Conservation (phyloP, 352 stramenopile genomes). For the Pythium aquatile region DNA sequence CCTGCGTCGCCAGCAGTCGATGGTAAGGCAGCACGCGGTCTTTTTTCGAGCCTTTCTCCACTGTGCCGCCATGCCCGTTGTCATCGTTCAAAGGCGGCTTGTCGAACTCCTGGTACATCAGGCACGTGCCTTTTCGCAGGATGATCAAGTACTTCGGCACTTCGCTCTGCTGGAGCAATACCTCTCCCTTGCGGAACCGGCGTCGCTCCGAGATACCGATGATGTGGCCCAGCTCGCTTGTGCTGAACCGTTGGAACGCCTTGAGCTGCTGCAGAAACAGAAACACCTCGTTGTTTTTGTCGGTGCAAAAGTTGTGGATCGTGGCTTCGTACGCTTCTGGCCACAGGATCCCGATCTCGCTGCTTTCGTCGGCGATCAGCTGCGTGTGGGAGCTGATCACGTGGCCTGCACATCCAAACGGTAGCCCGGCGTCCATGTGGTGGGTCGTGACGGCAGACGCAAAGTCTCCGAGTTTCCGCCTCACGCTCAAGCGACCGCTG, state of each 20-base stretch:
- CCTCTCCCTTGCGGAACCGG: conserved; percentile 63
- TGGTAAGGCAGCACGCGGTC: conserved; percentile 50
- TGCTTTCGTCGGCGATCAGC: conserved; percentile 64
- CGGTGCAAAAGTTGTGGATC: conserved; percentile 53
- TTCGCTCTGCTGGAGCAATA: conserved; percentile 64
- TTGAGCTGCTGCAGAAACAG: conserved; percentile 66
- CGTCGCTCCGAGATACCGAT: conserved; percentile 73
- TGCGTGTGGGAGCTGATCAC: conserved; percentile 41
- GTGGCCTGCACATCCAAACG: conserved; percentile 63
- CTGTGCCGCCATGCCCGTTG: conserved; percentile 1
- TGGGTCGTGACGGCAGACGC: conserved; percentile 61
- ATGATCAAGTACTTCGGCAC: conserved; percentile 49
- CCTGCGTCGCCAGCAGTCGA: conserved; percentile 45
- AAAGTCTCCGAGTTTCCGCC: conserved; percentile 60
- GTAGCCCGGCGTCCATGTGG: conserved; percentile 50
- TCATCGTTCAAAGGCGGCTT: conserved; percentile 34
- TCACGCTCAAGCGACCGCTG: conserved; percentile 52
- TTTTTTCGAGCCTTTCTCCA: conserved; percentile 21
- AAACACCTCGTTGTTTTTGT: conserved; percentile 66
- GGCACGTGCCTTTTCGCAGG: conserved; percentile 63
- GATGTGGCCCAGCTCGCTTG: conserved; percentile 62
- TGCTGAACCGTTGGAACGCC: conserved; percentile 56
- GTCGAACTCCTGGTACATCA: conserved; percentile 66
- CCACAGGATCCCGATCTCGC: conserved; percentile 67
- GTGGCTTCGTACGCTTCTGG: conserved; percentile 52